Base-by-base conservation (phyloP, 352 stramenopile species). In the Globisporangium barbulae region DNA sequence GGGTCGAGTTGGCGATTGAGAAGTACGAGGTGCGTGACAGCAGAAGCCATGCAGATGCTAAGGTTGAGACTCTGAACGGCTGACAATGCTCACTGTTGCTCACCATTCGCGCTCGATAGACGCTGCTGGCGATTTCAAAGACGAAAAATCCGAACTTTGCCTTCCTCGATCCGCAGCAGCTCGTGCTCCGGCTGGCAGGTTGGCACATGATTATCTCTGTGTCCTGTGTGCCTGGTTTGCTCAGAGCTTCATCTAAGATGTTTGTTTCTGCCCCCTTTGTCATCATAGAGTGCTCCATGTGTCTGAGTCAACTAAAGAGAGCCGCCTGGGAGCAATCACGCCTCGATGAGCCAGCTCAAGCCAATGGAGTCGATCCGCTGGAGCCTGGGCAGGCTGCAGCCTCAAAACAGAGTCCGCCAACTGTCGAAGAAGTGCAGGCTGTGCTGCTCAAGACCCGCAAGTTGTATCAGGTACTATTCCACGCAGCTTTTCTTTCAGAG, bases 111-210 rank as follows among this genome's bases (percentile, higher is more conserved):
- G 13, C 21, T 48, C 2, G 19, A 45, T 47, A 83, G 74, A 61
- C 77, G 2, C 47, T 85, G n/a, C 59, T 86, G 1, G 56, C 65
- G 15, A 71, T 81, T 15, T 63, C 69, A 1, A 59, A 64, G 42
- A 65, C 59, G 0, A 76, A 69, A 5, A 76, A 78, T n/a, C 59
- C 72, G 1, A 75, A 90, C 55, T 90, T 89, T 65, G 72, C 52
- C 13, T 80, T 70, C 28, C 59, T 90, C 21, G 67, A 74, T 37
- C 55, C 67, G 10, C 58, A 56, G 9, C 68, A 80, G 61, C 52
- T 88, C 31, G 25, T 76, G 35, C 69, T 89, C 3, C 63, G 68
- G 19, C 71, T 79, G 28, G 74, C 75, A 79, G 74, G 76, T 78
- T 4, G 7, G 42, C 39, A n/a, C 3, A 28, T 45, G 39, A 45